A percentile compares a stretch with the other conserved stretches of the same genome.
Conservation (phyloP, 805 yeast species). For the Yarrowia sp. region DNA sequence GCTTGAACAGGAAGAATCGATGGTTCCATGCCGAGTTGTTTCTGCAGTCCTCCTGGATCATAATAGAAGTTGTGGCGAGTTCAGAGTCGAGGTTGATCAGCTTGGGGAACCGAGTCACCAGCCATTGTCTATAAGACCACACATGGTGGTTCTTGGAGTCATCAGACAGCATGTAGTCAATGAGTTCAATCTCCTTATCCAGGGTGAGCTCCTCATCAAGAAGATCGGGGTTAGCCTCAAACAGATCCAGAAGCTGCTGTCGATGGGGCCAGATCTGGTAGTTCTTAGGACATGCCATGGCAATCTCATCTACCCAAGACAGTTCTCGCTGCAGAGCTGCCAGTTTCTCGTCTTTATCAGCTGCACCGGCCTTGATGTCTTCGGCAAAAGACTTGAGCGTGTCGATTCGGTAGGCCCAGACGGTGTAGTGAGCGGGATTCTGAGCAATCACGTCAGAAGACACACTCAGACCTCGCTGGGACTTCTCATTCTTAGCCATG, state of each 20-base stretch:
- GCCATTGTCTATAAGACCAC: constrained; percentile 93
- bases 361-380: constrained; percentile 47
- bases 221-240: constrained; percentile 40
- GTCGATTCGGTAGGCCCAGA: constrained; percentile 64
- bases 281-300: constrained; percentile 81
- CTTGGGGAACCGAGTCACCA: constrained; percentile 54
- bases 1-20: constrained; percentile 63
- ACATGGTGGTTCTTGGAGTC: constrained; percentile 95
- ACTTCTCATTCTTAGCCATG: constrained; percentile 63
- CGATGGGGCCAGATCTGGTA: constrained; percentile 98
- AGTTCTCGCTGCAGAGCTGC: constrained; percentile 56
- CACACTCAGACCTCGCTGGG: constrained; percentile 73
- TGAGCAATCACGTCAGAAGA: constrained; percentile 67
- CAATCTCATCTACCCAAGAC: constrained; percentile 79
- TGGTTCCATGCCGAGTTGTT: constrained; percentile 96
- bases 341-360: constrained; percentile 39
- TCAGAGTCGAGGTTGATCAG: constrained; percentile 52
- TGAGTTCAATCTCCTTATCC: constrained; percentile 67
- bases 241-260: constrained; percentile 56
- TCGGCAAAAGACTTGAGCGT: constrained; percentile 46
- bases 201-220: constrained; percentile 44
- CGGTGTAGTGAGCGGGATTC: constrained; percentile 90
- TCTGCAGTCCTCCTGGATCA: constrained; percentile 68
- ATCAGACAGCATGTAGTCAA: constrained; percentile 70
- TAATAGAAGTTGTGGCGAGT: constrained; percentile 56